These are phyloP conservation scores for Penicillium hesseltinei DNA, from an alignment of 2,329 filamentous ascomycete species.

Conservation along the genomic window DNA sequence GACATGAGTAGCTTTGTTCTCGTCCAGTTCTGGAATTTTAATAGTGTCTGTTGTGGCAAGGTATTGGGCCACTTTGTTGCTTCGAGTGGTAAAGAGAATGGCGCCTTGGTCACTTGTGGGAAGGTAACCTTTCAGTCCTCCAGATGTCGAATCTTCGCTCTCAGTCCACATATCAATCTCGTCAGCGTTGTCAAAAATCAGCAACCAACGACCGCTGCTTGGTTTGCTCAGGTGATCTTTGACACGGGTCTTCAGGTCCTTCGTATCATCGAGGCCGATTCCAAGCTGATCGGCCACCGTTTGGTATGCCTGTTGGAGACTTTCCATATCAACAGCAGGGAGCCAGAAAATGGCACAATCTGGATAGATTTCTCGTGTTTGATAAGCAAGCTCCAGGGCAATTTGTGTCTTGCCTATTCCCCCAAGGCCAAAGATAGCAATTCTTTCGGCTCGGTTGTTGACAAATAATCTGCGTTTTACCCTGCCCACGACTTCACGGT, in stretches of 20 bases:
- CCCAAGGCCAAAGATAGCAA: slow-evolving; percentile 18
- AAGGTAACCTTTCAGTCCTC: slow-evolving; percentile 10
- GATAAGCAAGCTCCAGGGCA: slow-evolving; percentile 27
- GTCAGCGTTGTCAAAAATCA: slow-evolving; percentile 34
- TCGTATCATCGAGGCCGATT: background rate
- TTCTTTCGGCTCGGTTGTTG: background rate
- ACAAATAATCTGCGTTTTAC: slow-evolving; percentile 12
- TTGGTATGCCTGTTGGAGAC: slow-evolving; percentile 26
- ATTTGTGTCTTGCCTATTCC: slow-evolving; percentile 32
- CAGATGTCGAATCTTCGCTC: background rate
- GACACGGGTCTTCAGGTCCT: slow-evolving; percentile 12
- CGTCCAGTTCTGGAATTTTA: slow-evolving; percentile 16
- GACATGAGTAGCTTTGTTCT: slow-evolving; percentile 10
- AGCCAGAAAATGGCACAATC: slow-evolving; percentile 31
- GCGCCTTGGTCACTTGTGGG: slow-evolving; percentile 20
- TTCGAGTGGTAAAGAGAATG: slow-evolving; percentile 35
- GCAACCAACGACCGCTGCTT: slow-evolving; percentile 22
- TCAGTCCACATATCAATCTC: slow-evolving; percentile 23
- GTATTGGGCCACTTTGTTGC: slow-evolving; percentile 16
- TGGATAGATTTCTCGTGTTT: slow-evolving; percentile 14
- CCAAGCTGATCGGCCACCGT: slow-evolving; percentile 18
- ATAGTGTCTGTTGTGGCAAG: slow-evolving; percentile 22
- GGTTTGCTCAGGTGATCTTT: slow-evolving; percentile 16
- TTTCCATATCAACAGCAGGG: slow-evolving; percentile 21
- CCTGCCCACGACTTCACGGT: slow-evolving; percentile 11